Evolutionary conservation across 169 alveolate genomes (phyloP).

Genomic region (Blepharisma undulans): DNA sequence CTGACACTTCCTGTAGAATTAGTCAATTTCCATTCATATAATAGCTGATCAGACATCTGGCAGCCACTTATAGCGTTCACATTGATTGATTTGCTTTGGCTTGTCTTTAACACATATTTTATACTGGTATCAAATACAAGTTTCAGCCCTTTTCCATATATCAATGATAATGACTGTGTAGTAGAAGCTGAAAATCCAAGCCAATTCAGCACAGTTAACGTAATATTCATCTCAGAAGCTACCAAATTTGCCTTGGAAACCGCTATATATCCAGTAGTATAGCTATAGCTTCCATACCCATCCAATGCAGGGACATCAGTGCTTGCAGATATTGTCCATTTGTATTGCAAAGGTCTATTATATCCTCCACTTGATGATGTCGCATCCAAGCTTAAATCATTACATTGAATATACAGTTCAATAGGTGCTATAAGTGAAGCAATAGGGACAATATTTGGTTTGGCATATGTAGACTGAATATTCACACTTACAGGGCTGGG

Average conservation of each 20-base stretch:
- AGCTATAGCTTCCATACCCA: neutral
- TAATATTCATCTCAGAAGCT: neutral
- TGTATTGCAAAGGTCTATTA: neutral
- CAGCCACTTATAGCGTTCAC: slow-evolving; percentile 2
- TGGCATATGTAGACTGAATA: neutral
- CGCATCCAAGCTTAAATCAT: slow-evolving; percentile 9
- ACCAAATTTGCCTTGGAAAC: neutral
- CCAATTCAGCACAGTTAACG: neutral
- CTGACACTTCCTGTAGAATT: neutral
- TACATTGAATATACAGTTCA: neutral
- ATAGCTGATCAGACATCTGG: neutral
- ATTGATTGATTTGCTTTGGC: neutral
- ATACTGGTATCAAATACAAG: neutral
- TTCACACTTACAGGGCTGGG: neutral
- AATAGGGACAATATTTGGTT: neutral
- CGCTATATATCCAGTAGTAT: neutral
- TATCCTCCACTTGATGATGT: neutral
- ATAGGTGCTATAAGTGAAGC: slow-evolving; percentile 19
- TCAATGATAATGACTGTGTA: neutral
- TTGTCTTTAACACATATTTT: neutral
- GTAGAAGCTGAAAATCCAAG: neutral
- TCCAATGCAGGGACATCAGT: neutral
- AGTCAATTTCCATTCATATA: neutral
- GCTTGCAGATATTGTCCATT: neutral
- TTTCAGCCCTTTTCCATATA: neutral